A percentile compares a stretch with the other conserved stretches of the same genome.
phyloP scores from a whole-genome alignment of 345 rosid genomes.

The Cardamine resedifolia region DNA sequence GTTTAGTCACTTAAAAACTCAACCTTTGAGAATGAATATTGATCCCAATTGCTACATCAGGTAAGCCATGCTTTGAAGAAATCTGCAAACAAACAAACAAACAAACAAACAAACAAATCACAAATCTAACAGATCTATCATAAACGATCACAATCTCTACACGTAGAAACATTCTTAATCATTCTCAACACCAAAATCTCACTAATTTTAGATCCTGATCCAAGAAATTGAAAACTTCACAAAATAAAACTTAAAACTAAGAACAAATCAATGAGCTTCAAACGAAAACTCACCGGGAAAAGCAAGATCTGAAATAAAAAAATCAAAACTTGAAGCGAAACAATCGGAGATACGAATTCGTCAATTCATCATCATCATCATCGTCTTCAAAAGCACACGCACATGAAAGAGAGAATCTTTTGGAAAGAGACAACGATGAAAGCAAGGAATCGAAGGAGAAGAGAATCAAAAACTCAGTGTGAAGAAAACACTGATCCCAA shows the following conservation, averaged over 20 bases:
- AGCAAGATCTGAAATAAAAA: conserved; percentile 21
- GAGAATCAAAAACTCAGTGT: conserved; percentile 18
- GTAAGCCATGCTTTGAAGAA: conserved; percentile 28
- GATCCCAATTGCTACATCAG: conserved; percentile 38
- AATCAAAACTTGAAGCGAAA: conserved; percentile 10
- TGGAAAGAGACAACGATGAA: not conserved
- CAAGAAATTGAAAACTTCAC: not conserved
- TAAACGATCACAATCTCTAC: not conserved
- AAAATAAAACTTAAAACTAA: not conserved
- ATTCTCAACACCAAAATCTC: not conserved
- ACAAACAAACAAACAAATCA: not conserved
- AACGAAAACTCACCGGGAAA: conserved; percentile 24
- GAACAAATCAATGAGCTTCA: conserved; percentile 12
- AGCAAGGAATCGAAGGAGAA: conserved; percentile 24
- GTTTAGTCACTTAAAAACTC: not conserved
- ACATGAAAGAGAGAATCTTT: conserved; percentile 25
- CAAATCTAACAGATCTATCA: conserved; percentile 25
- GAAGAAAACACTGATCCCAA: conserved; percentile 32
- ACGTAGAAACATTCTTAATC: not conserved
- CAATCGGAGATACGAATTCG: not conserved
- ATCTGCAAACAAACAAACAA: conserved; percentile 2
- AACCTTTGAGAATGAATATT: conserved; percentile 20
- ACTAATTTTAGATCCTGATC: conserved; percentile 28
- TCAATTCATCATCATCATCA: conserved; percentile 5
- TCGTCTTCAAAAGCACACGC: conserved; percentile 1